A percentile compares a stretch with the other conserved stretches of the same genome.
phyloP scores from a whole-genome alignment of 257 asterid species.

The Cinchona pubescens region DNA sequence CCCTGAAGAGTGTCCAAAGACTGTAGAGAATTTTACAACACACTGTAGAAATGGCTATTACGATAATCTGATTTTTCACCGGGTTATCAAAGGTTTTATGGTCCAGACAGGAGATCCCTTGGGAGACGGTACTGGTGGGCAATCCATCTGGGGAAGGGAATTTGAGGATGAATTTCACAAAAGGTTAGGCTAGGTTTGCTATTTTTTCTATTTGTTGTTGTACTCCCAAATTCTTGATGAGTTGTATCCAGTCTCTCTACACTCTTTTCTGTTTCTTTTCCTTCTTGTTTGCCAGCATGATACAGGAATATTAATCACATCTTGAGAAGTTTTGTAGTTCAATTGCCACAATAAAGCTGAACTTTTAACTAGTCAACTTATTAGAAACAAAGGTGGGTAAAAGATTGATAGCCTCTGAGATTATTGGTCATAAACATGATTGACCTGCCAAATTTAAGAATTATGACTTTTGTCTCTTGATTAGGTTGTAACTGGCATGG shows the following conservation, averaged over 20 bases:
- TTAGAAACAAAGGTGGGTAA: not conserved
- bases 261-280: not conserved
- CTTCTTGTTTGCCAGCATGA: not conserved
- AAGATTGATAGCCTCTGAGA: not conserved
- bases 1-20: conserved; percentile 98
- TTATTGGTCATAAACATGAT: not conserved
- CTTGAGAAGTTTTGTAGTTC: not conserved
- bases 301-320: not conserved
- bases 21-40: conserved; percentile 96
- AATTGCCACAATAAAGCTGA: not conserved
- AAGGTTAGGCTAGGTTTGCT: conserved; percentile 49
- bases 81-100: conserved; percentile 97
- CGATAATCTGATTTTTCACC: conserved; percentile 91
- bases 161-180: conserved; percentile 97
- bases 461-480: not conserved
- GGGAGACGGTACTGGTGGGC: conserved; percentile 99
- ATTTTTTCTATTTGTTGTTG: not conserved
- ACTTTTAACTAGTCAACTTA: not conserved
- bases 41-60: conserved; percentile 95
- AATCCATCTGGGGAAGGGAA: conserved; percentile 98
- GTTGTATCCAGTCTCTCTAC: not conserved
- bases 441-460: not conserved
- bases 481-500: not conserved
- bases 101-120: conserved; percentile 98
- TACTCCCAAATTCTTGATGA: not conserved